These are phyloP conservation scores for Scleromitrula shiraiana DNA, from an alignment of 2,329 filamentous ascomycete genomes.

Conservation along the genomic window DNA sequence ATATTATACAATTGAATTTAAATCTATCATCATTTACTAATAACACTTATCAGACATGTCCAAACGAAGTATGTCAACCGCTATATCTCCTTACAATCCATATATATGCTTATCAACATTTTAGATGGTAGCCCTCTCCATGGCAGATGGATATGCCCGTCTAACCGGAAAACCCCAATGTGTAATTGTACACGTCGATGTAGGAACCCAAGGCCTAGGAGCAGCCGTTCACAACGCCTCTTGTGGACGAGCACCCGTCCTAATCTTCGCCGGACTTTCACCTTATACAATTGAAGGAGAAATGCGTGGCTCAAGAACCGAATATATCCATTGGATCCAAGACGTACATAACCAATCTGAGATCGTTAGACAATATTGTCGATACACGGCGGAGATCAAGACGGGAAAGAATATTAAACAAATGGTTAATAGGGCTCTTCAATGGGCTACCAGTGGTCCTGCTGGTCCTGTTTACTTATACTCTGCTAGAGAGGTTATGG, in stretches of 20 bases:
- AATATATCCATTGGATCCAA: slow-evolving; percentile 76
- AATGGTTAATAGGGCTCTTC: slow-evolving; percentile 62
- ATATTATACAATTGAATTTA: not conserved
- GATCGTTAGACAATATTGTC: slow-evolving; percentile 65
- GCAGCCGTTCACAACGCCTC: slow-evolving; percentile 66
- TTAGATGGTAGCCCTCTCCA: slow-evolving; percentile 66
- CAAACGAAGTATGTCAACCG: slow-evolving; percentile 51
- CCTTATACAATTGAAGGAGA: slow-evolving; percentile 68
- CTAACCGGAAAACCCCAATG: slow-evolving; percentile 59
- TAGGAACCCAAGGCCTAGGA: slow-evolving; percentile 63
- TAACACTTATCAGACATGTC: slow-evolving; percentile 39
- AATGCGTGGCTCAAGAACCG: slow-evolving; percentile 59
- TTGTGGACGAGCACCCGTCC: slow-evolving; percentile 57
- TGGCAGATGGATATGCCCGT: slow-evolving; percentile 68
- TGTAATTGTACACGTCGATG: slow-evolving; percentile 61
- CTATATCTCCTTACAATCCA: slow-evolving; percentile 4
- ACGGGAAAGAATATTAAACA: slow-evolving; percentile 68
- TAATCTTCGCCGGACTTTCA: slow-evolving; percentile 69
- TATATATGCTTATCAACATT: slow-evolving; percentile 11
- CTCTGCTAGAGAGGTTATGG: slow-evolving; percentile 61
- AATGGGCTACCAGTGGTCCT: slow-evolving; percentile 62
- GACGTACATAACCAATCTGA: slow-evolving; percentile 69
- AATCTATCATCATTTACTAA: not conserved
- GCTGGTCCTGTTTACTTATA: slow-evolving; percentile 62
- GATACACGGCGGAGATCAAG: slow-evolving; percentile 64